Percentiles rank a stretch among this genome's conserved stretches.
phyloP scores from a whole-genome alignment of 106 monocot species.

The Acorus gramineus region DNA sequence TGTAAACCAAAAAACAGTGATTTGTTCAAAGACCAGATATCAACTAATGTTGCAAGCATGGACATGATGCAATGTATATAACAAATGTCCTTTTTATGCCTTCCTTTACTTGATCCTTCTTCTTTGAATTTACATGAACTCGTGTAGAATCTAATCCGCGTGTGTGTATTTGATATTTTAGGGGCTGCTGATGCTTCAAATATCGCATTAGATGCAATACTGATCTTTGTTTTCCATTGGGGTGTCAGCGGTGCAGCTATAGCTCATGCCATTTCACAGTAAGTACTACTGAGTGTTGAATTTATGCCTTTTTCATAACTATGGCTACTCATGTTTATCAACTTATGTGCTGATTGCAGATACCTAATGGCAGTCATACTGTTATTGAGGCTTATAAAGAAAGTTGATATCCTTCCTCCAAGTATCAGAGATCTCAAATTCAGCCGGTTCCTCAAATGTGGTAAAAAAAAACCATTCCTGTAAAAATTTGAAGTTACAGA shows the following conservation, averaged over 20 bases:
- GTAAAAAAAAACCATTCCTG: conserved; percentile 9
- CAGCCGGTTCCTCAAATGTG: conserved; percentile 41
- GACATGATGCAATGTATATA: too few relatives aligned
- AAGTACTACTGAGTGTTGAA: conserved; percentile 8
- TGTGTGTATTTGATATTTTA: conserved; percentile 11
- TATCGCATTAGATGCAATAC: conserved; percentile 78
- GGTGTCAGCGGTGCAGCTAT: conserved; percentile 83
- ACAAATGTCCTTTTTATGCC: too few relatives aligned
- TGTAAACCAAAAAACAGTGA: too few relatives aligned
- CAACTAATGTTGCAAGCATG: too few relatives aligned
- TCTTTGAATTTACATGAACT: too few relatives aligned
- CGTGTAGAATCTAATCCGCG: too few relatives aligned
- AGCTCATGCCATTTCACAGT: conserved; percentile 95
- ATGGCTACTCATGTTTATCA: neutral
- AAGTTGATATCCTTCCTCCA: conserved; percentile 57
- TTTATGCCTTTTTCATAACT: neutral
- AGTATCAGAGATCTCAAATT: conserved; percentile 60
- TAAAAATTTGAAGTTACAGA: neutral
- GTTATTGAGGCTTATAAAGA: conserved; percentile 33
- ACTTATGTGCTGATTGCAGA: conserved; percentile 25
- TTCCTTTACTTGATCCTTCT: too few relatives aligned
- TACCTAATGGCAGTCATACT: conserved; percentile 72
- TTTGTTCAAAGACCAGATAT: too few relatives aligned
- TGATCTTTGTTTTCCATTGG: conserved; percentile 63
- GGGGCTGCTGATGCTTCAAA: conserved; percentile 76